Conservation (phyloP, 805 yeast species). For the Sugiyamaella americana region DNA sequence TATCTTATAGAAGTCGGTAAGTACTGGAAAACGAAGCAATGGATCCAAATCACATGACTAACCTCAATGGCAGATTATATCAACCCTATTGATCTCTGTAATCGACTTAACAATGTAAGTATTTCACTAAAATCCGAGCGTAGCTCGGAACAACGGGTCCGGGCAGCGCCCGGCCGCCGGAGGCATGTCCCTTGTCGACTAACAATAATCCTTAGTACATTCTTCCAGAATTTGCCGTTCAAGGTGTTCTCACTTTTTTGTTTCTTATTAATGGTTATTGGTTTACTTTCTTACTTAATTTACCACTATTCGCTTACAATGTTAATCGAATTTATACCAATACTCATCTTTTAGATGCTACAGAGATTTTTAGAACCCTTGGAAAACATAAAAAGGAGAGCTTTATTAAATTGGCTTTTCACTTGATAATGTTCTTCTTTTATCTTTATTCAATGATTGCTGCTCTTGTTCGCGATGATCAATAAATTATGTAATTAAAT, state of each 20-base stretch:
- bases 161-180: too few relatives aligned
- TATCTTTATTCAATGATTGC: constrained; percentile 94
- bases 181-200: too few relatives aligned
- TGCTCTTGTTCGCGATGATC: constrained; percentile 73
- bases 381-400: constrained; percentile 89
- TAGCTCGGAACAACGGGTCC: too few relatives aligned
- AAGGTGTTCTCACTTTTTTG: constrained; percentile 54
- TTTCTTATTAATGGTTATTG: constrained; percentile 86
- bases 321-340: constrained; percentile 71
- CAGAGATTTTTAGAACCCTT: constrained; percentile 93
- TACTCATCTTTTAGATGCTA: constrained; percentile 87
- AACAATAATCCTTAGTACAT: too few relatives aligned
- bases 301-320: constrained; percentile 81
- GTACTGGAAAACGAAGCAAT: constrained; percentile 1
- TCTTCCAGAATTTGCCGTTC: constrained; percentile 83
- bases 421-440: constrained; percentile 86
- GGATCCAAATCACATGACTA: constrained; percentile 1
- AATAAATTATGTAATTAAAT: constrained; percentile 3
- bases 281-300: constrained; percentile 77
- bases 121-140: background rate
- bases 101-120: constrained; percentile 62
- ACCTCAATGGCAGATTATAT: constrained; percentile 81
- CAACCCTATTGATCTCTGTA: constrained; percentile 94
- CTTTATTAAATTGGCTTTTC: constrained; percentile 85
- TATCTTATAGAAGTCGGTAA: constrained; percentile 13